Evolutionary conservation across 2,329 filamentous ascomycete species (phyloP).

Genomic region (Sclerotinia minor): DNA sequence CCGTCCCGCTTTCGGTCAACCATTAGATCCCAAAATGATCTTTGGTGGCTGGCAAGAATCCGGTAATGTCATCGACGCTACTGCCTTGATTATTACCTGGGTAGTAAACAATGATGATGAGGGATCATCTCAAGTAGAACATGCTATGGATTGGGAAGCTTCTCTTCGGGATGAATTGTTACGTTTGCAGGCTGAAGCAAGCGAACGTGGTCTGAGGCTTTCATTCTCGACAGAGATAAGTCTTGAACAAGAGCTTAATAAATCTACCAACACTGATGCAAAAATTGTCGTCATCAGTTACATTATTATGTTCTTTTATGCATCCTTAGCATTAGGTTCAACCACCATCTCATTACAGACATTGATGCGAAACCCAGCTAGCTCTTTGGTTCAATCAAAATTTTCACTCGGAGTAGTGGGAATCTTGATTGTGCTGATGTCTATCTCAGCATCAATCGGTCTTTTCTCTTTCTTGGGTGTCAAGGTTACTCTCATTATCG

Average conservation of each 20-base stretch:
- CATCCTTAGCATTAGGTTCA: slow-evolving; percentile 86
- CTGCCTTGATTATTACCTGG: slow-evolving; percentile 88
- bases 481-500: slow-evolving; percentile 95
- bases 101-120: slow-evolving; percentile 85
- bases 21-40: slow-evolving; percentile 80
- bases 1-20: slow-evolving; percentile 84
- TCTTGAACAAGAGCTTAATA: slow-evolving; percentile 92
- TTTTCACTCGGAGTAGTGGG: slow-evolving; percentile 93
- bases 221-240: slow-evolving; percentile 97
- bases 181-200: slow-evolving; percentile 78
- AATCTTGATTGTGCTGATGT: slow-evolving; percentile 96
- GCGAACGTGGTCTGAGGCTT: slow-evolving; percentile 73
- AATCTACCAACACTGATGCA: slow-evolving; percentile 96
- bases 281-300: slow-evolving; percentile 97
- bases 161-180: slow-evolving; percentile 73
- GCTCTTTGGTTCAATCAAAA: slow-evolving; percentile 90
- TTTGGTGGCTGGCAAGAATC: slow-evolving; percentile 75
- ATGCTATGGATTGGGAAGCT: slow-evolving; percentile 87
- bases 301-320: slow-evolving; percentile 98
- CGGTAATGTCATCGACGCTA: slow-evolving; percentile 67
- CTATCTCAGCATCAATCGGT: slow-evolving; percentile 90
- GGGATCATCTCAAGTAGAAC: slow-evolving; percentile 66
- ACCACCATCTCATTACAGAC: slow-evolving; percentile 77
- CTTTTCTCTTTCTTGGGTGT: slow-evolving; percentile 89
- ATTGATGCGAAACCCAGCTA: slow-evolving; percentile 76